These are phyloP conservation scores for Lithocarpus polystachyus DNA, from an alignment of 306 rosid genomes.

Conservation along the genomic window DNA sequence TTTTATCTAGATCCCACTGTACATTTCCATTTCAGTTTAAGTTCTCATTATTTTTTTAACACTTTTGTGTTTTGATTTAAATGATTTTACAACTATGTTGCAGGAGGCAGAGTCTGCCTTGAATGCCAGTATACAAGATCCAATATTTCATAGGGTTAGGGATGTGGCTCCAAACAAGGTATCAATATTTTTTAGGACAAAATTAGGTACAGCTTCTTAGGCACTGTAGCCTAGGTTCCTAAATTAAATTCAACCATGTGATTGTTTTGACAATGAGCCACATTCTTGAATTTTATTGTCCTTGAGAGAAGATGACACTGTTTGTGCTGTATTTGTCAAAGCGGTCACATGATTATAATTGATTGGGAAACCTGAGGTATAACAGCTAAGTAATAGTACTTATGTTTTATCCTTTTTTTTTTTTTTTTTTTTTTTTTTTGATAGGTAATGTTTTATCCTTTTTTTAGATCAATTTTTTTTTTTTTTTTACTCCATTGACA, in stretches of 20 bases:
- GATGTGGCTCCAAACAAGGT: conserved; percentile 99
- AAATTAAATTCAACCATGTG: too few species aligned
- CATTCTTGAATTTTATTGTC: too few species aligned
- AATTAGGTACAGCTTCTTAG: too few species aligned
- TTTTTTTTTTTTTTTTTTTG: neutral
- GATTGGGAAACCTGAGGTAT: too few species aligned
- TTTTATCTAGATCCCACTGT: neutral
- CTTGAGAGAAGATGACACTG: neutral
- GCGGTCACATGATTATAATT: too few species aligned
- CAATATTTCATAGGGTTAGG: conserved; percentile 78
- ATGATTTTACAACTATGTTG: conserved; percentile 14
- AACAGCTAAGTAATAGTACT: too few species aligned
- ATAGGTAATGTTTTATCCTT: neutral
- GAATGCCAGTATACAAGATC: conserved; percentile 52
- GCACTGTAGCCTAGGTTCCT: too few species aligned
- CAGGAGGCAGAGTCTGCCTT: conserved; percentile 90
- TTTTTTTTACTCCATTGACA: neutral
- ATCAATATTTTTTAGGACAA: neutral
- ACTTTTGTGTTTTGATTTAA: neutral
- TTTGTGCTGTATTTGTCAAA: too few species aligned
- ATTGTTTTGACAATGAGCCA: too few species aligned
- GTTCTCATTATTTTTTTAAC: neutral
- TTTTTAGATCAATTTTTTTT: neutral
- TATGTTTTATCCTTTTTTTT: neutral
- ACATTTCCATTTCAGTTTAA: neutral